Evolutionary conservation across 768 basidiomycete species (phyloP).

Genomic region (Suillus paluster): DNA sequence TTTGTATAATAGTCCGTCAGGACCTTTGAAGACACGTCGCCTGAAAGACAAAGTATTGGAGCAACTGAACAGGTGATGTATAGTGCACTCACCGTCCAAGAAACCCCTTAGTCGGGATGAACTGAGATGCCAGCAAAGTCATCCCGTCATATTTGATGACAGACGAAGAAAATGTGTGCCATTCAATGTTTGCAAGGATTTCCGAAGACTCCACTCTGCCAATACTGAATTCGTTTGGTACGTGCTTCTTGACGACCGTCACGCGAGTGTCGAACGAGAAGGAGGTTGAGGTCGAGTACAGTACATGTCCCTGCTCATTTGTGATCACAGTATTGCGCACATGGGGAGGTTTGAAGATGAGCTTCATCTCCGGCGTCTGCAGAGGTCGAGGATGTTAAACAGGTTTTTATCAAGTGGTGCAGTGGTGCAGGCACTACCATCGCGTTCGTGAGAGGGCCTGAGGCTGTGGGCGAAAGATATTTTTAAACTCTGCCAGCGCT

Average conservation of each 20-base stretch:
- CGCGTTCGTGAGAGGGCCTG: slow-evolving; percentile 1
- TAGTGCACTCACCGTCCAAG: slow-evolving; percentile 7
- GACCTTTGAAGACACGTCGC: slow-evolving; percentile 12
- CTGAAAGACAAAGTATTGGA: neutral
- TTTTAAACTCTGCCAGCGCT: neutral
- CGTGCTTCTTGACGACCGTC: slow-evolving; percentile 13
- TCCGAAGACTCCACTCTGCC: slow-evolving; percentile 24
- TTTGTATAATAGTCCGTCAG: slow-evolving; percentile 8
- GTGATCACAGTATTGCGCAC: slow-evolving; percentile 17
- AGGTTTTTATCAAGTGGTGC: neutral
- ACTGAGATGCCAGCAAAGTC: slow-evolving; percentile 21
- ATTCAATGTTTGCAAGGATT: slow-evolving; percentile 31
- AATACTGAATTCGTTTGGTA: slow-evolving; percentile 10
- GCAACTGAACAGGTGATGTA: neutral
- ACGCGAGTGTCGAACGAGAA: slow-evolving; percentile 11
- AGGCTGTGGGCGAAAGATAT: neutral
- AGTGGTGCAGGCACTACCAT: too few species aligned
- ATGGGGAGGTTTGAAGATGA: slow-evolving; percentile 5
- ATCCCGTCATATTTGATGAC: slow-evolving; percentile 28
- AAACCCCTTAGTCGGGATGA: slow-evolving; percentile 15
- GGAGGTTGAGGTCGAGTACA: slow-evolving; percentile 18
- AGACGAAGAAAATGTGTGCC: slow-evolving; percentile 23
- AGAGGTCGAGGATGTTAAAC: neutral
- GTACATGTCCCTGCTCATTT: slow-evolving; percentile 13
- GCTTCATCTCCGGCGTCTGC: neutral